Base-by-base conservation (phyloP, 2,329 filamentous ascomycete genomes). In the Botrytis tulipae region DNA sequence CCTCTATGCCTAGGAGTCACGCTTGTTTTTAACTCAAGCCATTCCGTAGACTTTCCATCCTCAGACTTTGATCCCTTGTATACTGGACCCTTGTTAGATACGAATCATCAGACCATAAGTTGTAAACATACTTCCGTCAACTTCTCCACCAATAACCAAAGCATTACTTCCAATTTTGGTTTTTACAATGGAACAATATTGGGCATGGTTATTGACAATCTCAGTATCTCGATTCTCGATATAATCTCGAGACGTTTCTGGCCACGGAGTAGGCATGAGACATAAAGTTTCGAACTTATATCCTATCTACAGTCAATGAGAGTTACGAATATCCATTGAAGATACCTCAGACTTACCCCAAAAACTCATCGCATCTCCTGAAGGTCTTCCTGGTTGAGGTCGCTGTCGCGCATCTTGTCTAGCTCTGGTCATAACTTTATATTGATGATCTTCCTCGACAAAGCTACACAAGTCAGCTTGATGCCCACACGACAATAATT, bases 221-320 rank as follows among this genome's bases (percentile, higher is more conserved):
- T 92, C 86, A 4, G 89, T 82, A 61, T 92, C 89, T 42, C 96
- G 90, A 73, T 83, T 84, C 80, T 97, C 95, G 76, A 99, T 98
- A 74, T 91, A 89, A 1, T 93, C 91, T 73, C 93, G 89, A 0
- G 90, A 84, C 0, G 89, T 91, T 73, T 92, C 88, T 71, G 87
- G 90, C 90, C 95, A 98, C 0, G 91, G 88, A 3, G 86, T 84
- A 3, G 93, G 91, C 6, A 98, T 84, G 2, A 96, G 91, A 10
- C 91, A 90, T 2, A 99, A 83, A 0, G 93, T 92, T 82, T 99
- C 96, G 79, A 99, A 99, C 81, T 99, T 99, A 85, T 99, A 99
- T 51, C 95, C 93, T 95, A 76, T 20, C 22, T 44, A 25, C 32
- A n/a, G 67, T 76, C 61, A 77, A 63, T 40, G n/a, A 5, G 54